Conservation (phyloP, 139 green algal species). For the Spirogloea muscicola region DNA sequence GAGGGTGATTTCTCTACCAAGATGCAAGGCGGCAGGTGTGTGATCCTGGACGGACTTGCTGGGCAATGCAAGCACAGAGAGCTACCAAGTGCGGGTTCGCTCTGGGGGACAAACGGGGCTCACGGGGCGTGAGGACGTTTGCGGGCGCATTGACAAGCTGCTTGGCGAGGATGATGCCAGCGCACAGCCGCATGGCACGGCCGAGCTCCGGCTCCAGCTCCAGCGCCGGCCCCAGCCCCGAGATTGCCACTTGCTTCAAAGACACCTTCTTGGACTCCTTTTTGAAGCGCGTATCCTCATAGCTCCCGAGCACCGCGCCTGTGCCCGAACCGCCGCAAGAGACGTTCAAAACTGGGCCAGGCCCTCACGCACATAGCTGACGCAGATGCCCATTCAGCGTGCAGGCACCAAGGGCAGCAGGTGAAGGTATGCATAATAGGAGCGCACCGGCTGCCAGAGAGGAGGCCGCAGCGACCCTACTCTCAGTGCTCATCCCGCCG, state of each 20-base stretch:
- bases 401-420: too few species aligned
- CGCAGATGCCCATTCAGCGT: too few species aligned
- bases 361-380: too few species aligned
- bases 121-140: constrained; percentile 85
- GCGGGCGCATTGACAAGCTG: constrained; percentile 91
- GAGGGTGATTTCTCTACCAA: not conserved
- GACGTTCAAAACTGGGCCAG: too few species aligned
- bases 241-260: constrained; percentile 53
- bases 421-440: too few species aligned
- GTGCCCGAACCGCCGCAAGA: too few species aligned
- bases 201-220: constrained; percentile 25
- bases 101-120: too few species aligned
- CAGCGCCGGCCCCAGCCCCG: constrained; percentile 43
- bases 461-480: too few species aligned
- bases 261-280: not conserved
- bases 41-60: not conserved
- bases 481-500: too few species aligned
- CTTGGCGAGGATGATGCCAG: constrained; percentile 47
- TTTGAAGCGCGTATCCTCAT: constrained; percentile 33
- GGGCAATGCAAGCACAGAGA: not conserved
- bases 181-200: not conserved
- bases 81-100: not conserved
- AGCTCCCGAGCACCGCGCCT: not conserved
- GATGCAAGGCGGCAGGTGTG: not conserved
- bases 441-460: too few species aligned